A percentile compares a stretch with the other conserved stretches of the same genome.
phyloP scores from a whole-genome alignment of 306 rosid genomes.

The Ormosia semicastrata region DNA sequence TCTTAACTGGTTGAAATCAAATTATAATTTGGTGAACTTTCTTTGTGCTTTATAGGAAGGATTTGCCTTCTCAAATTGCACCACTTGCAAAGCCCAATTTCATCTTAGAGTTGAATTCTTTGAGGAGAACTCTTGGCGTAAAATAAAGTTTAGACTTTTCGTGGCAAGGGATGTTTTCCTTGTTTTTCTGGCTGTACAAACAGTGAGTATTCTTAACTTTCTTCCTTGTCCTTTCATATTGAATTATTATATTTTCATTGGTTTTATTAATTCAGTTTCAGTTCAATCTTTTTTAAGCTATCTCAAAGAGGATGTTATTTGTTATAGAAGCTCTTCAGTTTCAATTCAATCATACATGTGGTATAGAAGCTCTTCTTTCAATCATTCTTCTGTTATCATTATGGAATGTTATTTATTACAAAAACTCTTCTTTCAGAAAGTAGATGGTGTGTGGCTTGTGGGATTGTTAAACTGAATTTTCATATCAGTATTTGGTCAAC shows the following conservation, averaged over 20 bases:
- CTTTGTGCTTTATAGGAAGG: conserved; percentile 66
- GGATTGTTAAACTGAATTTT: background rate
- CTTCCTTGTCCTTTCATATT: background rate
- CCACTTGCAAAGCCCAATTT: conserved; percentile 98
- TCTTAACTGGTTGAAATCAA: conserved; percentile 17
- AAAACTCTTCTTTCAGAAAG: background rate
- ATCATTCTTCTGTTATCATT: background rate
- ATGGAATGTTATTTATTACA: background rate
- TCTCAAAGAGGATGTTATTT: background rate
- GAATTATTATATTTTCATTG: conserved; percentile 3
- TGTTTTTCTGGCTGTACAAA: conserved; percentile 91
- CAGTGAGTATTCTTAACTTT: conserved; percentile 58
- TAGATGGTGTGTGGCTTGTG: background rate
- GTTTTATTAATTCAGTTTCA: background rate
- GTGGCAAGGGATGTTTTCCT: conserved; percentile 99
- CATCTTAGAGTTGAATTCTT: conserved; percentile 73
- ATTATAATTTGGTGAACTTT: conserved; percentile 13
- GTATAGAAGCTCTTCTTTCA: background rate
- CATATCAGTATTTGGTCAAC: background rate
- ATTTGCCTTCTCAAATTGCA: conserved; percentile 97
- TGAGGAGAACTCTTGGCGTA: conserved; percentile 93
- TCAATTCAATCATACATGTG: conserved; percentile 5
- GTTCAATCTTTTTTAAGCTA: conserved; percentile 8
- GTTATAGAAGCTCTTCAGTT: background rate
- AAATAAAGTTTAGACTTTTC: conserved; percentile 80